Evolutionary conservation across 345 rosid genomes (phyloP), one percentile per base, ranked within the genome.

Genomic region (Ceriops zippeliana): DNA sequence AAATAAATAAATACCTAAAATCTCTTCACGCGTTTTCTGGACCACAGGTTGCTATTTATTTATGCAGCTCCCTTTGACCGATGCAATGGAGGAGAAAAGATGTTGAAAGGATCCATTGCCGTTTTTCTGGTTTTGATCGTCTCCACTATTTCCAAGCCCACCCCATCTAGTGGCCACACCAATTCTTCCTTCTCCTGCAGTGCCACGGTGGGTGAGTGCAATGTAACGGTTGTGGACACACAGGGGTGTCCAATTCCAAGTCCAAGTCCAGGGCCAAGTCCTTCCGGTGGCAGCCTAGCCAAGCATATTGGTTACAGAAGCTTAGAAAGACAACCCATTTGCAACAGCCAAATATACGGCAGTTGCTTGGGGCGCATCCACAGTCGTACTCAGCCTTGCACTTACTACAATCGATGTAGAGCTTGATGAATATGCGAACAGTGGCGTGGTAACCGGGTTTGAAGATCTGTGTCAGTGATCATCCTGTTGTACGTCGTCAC

Each of bases 371-470:
- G 11, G 35, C 51, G 6, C 20, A 2, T 0, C 51, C 15, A 3
- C 1, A 1, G 15, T 0, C 0, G 24, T 2, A 24, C 59, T 53
- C 31, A 52, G 30, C 51, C 51, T 21, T 66, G 70, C 31, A 66
- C n/a, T 37, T 22, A 21, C 61, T 66, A 66, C 61, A 34, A 38
- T 19, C 28, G 61, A 35, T 66, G 70, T 30, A 66, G 60, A 34
- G 62, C 1, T 17, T 5, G 42, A 28, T 15, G 63, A 28, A 20
- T 27, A 11, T 20, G n/a, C 7, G 59, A 7, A 56, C 0, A 56
- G 30, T 21, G 16, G 16, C 7, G 28, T 8, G 30, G 30, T 7
- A 4, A 0, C 5, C 49, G 49, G 15, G 49, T 42, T 42, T 42
- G 49, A 42, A 42, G 49, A 42, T 42, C 49, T 13, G 49, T 13